Evolutionary conservation across 73 alveolate genomes (phyloP), one percentile per base, ranked within the genome.

Genomic region (Stentor coeruleus): DNA sequence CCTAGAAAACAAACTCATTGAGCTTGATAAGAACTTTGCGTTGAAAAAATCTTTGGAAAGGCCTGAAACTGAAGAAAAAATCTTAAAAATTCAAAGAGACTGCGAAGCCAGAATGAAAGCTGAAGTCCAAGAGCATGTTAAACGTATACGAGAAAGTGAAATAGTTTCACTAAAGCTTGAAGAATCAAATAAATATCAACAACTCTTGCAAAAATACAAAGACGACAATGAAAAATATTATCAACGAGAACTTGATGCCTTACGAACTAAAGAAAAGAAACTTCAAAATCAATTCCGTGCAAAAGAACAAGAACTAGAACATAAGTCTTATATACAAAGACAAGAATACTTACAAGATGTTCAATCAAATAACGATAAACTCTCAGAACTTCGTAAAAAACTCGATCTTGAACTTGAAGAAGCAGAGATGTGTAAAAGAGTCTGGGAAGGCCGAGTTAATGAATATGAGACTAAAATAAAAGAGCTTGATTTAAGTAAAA

Each of bases 51-150:
- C 93, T 86, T 84, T 59, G 81, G 66, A 83, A 82, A 89, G 91
- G 89, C 28, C 86, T 59, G 20, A 6, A 49, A 82, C 87, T 28
- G 96, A 90, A 39, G 96, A 90, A 84, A 81, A 90, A 59, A 81
- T 90, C 88, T 58, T 87, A 60, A 86, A 77, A 82, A 85, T 85
- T 66, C 89, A 90, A 60, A n/a, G 86, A 57, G 96, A 90, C 26
- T 84, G 87, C 36, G 96, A 90, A 38, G 60, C 59, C 74, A 72
- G 90, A 30, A 77, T 75, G 72, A 77, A 60, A 73, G 74, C 76
- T 49, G 96, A 90, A n/a, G 42, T 90, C 26, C 87, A 77, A 82
- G 39, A 79, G 1, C 92, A 90, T 58, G 81, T 90, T n/a, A 42
- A 83, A 4, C 26, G 91, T 26, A 83, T 90, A 20, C 76, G 89